phyloP scores from a whole-genome alignment of 495 filamentous ascomycete genomes.

The Bryoglossum gracile region DNA sequence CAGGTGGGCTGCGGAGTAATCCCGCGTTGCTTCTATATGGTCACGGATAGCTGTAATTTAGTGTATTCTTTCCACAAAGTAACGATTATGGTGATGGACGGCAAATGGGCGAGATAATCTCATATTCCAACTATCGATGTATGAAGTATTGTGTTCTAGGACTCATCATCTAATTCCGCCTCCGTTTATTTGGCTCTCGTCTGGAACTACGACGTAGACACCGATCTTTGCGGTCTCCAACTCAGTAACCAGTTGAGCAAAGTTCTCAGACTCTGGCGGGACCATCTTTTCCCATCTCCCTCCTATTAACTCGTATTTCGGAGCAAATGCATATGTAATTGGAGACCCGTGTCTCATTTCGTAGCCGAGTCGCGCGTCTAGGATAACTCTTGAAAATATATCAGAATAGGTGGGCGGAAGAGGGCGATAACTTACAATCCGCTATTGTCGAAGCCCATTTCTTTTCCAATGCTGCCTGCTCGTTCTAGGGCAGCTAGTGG shows the following conservation, averaged over 20 bases:
- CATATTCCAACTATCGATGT: neutral
- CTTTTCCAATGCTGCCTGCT: neutral
- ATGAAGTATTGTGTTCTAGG: neutral
- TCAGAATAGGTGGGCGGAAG: neutral
- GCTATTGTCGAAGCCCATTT: conserved; percentile 1
- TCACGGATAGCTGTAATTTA: neutral
- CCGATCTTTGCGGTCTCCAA: neutral
- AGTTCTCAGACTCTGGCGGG: neutral
- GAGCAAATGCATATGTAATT: neutral
- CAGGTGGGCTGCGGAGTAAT: too few species aligned
- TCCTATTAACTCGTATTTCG: neutral
- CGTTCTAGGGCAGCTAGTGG: neutral
- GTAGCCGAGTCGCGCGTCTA: neutral
- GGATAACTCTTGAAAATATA: neutral
- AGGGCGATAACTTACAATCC: conserved; percentile 1
- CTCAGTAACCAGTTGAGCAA: neutral
- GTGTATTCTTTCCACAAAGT: neutral
- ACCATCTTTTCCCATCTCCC: neutral
- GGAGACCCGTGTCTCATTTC: neutral
- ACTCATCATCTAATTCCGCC: neutral
- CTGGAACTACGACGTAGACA: neutral
- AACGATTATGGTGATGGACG: neutral
- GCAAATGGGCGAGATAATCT: neutral
- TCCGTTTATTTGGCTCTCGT: neutral
- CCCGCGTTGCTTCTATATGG: neutral